Percentiles rank a stretch among this genome's conserved stretches.
Evolutionary conservation across 2,329 filamentous ascomycete genomes (phyloP).

Genomic region (Arachnopeziza araneosa): DNA sequence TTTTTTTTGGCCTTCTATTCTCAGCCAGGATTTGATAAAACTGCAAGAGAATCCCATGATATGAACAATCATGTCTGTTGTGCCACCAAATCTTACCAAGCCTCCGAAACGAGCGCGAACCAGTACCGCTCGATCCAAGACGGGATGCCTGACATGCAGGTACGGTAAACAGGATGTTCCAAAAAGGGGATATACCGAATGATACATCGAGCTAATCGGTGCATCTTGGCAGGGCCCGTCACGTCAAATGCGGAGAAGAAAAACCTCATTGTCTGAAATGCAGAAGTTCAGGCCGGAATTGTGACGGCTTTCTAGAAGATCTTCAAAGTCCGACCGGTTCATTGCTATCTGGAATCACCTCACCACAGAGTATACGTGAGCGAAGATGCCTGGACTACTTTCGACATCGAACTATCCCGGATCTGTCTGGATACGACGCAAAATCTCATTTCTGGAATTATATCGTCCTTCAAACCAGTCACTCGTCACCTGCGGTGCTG

Average conservation of each 20-base stretch:
- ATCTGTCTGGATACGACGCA: conserved; percentile 57
- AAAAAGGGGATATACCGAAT: not conserved
- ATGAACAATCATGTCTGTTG: not conserved
- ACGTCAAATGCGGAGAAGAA: conserved; percentile 19
- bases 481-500: conserved; percentile 32
- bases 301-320: conserved; percentile 13
- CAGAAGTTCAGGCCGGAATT: conserved; percentile 18
- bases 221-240: conserved; percentile 5
- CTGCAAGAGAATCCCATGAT: too few species aligned
- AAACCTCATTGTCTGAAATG: conserved; percentile 19
- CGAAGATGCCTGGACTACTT: conserved; percentile 53
- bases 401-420: conserved; percentile 49
- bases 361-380: not conserved
- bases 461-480: conserved; percentile 54
- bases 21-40: too few species aligned
- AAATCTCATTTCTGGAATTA: conserved; percentile 57
- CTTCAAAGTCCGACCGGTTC: not conserved
- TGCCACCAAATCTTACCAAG: not conserved
- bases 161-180: conserved; percentile 2
- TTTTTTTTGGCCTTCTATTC: too few species aligned
- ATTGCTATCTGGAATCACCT: not conserved
- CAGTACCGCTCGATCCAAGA: conserved; percentile 48
- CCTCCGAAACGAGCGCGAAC: conserved; percentile 1
- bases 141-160: conserved; percentile 62
- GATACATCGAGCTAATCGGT: not conserved